These are phyloP conservation scores for Linum trigynum DNA, from an alignment of 345 rosid species.

Conservation along the genomic window DNA sequence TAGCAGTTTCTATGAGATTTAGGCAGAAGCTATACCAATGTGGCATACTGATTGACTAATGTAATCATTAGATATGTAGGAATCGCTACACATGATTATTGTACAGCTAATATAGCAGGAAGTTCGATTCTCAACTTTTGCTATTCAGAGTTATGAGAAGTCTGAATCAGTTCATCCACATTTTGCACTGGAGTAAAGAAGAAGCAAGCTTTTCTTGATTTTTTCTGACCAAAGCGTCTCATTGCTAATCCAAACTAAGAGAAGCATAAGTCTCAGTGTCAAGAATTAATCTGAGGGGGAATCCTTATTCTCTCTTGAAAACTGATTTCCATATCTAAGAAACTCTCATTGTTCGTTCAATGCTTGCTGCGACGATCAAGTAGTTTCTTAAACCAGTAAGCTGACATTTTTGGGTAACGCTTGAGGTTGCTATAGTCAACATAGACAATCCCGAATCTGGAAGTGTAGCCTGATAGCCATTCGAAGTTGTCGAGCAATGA, in stretches of 20 bases:
- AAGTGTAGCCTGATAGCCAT: conserved; percentile 86
- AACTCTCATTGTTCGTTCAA: background rate
- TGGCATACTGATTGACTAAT: background rate
- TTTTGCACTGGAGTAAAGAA: no score
- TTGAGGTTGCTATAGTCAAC: conserved; percentile 57
- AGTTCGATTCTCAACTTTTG: background rate
- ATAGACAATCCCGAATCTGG: conserved; percentile 90
- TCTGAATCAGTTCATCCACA: no score
- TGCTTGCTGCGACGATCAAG: conserved; percentile 28
- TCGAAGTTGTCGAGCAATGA: conserved; percentile 93
- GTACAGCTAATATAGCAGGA: background rate
- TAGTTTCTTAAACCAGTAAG: conserved; percentile 71
- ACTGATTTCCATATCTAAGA: no score
- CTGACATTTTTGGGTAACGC: conserved; percentile 91
- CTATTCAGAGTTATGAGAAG: no score
- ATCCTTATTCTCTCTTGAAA: no score
- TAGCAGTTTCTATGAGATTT: no score
- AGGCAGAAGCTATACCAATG: background rate
- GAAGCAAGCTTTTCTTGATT: no score
- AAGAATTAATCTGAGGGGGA: no score
- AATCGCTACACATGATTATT: background rate
- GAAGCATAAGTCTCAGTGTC: no score
- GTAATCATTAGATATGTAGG: background rate
- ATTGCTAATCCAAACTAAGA: no score
- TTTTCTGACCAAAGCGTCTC: no score